phyloP scores from a whole-genome alignment of 805 yeast genomes.

The Kodamaea hsintzibuensis region DNA sequence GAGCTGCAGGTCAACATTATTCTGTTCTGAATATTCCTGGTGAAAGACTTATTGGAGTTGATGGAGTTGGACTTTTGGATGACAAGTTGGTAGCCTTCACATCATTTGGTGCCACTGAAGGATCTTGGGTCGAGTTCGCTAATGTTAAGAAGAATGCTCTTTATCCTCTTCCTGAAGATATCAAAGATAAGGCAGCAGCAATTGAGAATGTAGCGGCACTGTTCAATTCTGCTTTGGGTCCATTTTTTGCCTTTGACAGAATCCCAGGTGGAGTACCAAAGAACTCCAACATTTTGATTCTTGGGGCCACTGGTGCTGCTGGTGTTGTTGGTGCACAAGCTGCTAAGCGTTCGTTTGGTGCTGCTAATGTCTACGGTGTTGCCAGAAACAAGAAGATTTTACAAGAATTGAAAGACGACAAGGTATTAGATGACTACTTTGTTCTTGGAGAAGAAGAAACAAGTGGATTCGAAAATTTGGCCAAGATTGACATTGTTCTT shows the following conservation, averaged over 20 bases:
- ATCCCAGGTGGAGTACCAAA: constrained; percentile 9
- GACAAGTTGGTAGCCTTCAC: constrained; percentile 12
- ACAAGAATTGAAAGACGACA: constrained; percentile 1
- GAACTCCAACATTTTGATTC: constrained; percentile 9
- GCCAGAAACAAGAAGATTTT: constrained; percentile 9
- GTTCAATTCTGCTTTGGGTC: constrained; percentile 13
- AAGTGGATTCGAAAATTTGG: neutral
- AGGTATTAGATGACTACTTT: constrained; percentile 8
- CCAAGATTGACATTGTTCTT: constrained; percentile 12
- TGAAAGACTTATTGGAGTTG: constrained; percentile 12
- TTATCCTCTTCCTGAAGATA: constrained; percentile 7
- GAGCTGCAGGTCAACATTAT: constrained; percentile 13
- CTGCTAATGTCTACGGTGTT: constrained; percentile 9
- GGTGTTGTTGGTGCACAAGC: constrained; percentile 12
- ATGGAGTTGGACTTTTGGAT: constrained; percentile 14
- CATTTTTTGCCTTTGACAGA: constrained; percentile 10
- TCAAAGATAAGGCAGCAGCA: constrained; percentile 5
- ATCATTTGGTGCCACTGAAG: constrained; percentile 2
- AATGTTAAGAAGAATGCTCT: constrained; percentile 8
- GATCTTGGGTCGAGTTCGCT: constrained; percentile 10
- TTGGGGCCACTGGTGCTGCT: constrained; percentile 13
- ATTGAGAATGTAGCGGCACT: constrained; percentile 13
- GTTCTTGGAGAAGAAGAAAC: constrained; percentile 3
- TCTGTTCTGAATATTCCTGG: neutral
- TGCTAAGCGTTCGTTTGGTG: constrained; percentile 10